Base-by-base conservation (phyloP, 306 rosid species). In the Sphenostylis stenocarpa region DNA sequence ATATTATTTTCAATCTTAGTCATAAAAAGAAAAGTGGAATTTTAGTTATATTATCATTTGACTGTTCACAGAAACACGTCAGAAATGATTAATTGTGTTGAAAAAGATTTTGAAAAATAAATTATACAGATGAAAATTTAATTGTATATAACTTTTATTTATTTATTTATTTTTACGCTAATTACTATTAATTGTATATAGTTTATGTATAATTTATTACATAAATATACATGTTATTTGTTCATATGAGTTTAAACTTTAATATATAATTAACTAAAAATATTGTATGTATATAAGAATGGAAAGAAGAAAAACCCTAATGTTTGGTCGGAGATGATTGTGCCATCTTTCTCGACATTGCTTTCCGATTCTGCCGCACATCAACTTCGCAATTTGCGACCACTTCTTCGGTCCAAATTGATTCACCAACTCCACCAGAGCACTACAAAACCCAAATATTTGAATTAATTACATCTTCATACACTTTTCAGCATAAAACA, bases 281-380 rank as follows among this genome's bases (percentile, higher is more conserved):
- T 7, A 10, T 8, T 38, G 13, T 38, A 38, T 38, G 9, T 38
- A 8, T 2, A 38, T 14, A 24, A 16, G 9, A 62, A 29, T 29
- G 28, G 47, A 77, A 44, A 17, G 33, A 10, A 51, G 39, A 29
- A 8, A 56, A 76, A 78, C 97, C 97, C 72, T 89, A 65, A 91
- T 84, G 74, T 91, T 83, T 31, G 98, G 97, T 24, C 82, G 72
- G 16, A 93, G 81, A 87, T 93, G 96, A 39, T 91, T 91, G 83
- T 83, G 87, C 96, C 97, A 93, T 82, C 98, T 88, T 73, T 93
- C 97, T 31, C 97, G 80, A 9, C 96, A 90, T 52, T 93, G 92
- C 74, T 91, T 93, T 12, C 91, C 98, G 9, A 81, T 84, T 68
- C 96, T 84, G 9, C 89, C 89, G 1, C 4, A 26, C 43, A 93